These are phyloP conservation scores for Sambucus nigra DNA, from an alignment of 129 eudicot species.

Conservation along the genomic window DNA sequence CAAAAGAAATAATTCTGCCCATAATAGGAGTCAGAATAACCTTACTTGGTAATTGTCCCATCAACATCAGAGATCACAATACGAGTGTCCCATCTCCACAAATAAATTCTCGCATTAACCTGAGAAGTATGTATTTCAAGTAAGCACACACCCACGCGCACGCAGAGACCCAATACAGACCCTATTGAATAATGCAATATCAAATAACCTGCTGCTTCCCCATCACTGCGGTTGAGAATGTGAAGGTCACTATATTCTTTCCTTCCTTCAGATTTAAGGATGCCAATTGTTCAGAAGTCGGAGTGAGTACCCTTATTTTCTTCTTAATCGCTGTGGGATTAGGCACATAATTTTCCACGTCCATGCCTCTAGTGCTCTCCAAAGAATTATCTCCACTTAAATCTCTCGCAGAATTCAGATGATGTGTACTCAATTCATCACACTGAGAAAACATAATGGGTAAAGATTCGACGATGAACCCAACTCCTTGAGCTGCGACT, in stretches of 20 bases:
- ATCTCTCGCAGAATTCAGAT: constrained; percentile 9
- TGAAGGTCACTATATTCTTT: constrained; percentile 57
- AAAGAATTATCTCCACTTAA: constrained; percentile 16
- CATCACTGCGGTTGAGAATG: constrained; percentile 74
- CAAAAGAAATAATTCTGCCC: not conserved
- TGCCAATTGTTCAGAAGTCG: constrained; percentile 84
- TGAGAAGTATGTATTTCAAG: constrained; percentile 19
- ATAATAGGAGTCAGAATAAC: not conserved
- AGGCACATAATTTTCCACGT: constrained; percentile 20
- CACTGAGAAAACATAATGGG: constrained; percentile 35
- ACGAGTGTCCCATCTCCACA: constrained; percentile 94
- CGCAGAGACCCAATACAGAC: not conserved
- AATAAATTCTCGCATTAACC: constrained; percentile 92
- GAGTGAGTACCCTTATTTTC: constrained; percentile 38
- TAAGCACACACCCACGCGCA: constrained; percentile 13
- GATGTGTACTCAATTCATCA: constrained; percentile 15
- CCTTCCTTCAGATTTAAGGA: constrained; percentile 83
- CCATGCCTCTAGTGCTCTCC: constrained; percentile 9
- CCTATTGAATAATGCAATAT: constrained; percentile 3
- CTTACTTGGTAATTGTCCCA: constrained; percentile 97
- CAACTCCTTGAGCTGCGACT: constrained; percentile 20
- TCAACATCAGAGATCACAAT: constrained; percentile 97
- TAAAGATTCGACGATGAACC: constrained; percentile 38
- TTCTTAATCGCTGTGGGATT: constrained; percentile 33
- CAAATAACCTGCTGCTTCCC: constrained; percentile 76